phyloP scores from a whole-genome alignment of 1,139 yeast genomes.

The Magnusiomyces fungicola region DNA sequence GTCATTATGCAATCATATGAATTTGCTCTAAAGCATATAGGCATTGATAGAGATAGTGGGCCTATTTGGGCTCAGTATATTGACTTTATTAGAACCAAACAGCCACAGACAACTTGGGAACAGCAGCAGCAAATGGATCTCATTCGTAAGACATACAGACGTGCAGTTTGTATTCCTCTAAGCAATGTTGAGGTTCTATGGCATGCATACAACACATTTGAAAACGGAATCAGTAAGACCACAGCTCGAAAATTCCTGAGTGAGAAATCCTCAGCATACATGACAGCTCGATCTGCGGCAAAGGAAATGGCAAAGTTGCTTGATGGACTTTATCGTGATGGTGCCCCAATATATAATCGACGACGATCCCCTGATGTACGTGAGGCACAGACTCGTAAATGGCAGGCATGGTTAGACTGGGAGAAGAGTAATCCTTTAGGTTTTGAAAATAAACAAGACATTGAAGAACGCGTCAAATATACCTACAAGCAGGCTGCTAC shows the following conservation, averaged over 20 bases:
- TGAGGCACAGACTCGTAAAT: conserved; percentile 24
- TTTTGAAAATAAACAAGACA: neutral
- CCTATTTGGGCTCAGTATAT: conserved; percentile 77
- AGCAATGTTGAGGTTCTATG: conserved; percentile 70
- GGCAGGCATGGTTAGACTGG: conserved; percentile 76
- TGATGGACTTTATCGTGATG: conserved; percentile 39
- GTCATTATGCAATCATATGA: conserved; percentile 78
- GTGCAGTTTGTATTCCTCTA: conserved; percentile 64
- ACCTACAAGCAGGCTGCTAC: conserved; percentile 69
- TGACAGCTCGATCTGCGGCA: conserved; percentile 78
- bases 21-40: conserved; percentile 70
- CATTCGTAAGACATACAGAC: conserved; percentile 66
- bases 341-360: conserved; percentile 33
- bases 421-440: conserved; percentile 67
- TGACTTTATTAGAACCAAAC: conserved; percentile 71
- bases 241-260: conserved; percentile 83
- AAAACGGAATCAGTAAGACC: conserved; percentile 61
- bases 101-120: conserved; percentile 78
- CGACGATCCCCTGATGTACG: conserved; percentile 30
- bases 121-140: conserved; percentile 75
- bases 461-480: conserved; percentile 53
- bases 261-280: conserved; percentile 78
- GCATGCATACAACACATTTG: conserved; percentile 79
- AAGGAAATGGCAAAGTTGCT: conserved; percentile 62
- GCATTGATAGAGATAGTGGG: conserved; percentile 67